Evolutionary conservation across 129 eudicot genomes (phyloP), one percentile per base, ranked within the genome.

Genomic region (Lactuca saligna): DNA sequence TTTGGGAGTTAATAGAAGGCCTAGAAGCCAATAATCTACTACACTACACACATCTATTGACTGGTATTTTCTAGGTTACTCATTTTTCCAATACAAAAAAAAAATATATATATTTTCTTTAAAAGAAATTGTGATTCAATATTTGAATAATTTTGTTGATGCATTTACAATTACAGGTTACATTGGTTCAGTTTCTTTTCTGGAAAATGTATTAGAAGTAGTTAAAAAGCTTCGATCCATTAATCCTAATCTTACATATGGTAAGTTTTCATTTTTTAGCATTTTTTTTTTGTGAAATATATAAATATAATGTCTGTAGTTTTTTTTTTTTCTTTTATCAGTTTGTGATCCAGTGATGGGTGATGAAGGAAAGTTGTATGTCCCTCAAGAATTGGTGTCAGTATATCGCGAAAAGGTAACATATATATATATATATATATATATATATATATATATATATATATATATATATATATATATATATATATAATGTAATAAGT

Each of bases 311-410:
- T 65, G 66, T 63, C 12, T 80, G n/a, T 70, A 8, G 17, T 17
- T 39, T 17, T 66, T 50, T 66, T 50, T 33, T 25, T 57, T 76
- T 59, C 62, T 31, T 68, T 64, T 74, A 37, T 57, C 82, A 93
- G 98, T 93, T 75, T 93, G 98, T 87, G 98, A 93, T 87, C 98
- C 98, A 68, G 98, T 93, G 49, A 70, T 93, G 86, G 98, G 98
- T 35, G 98, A 93, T 81, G 95, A 93, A 79, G 98, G 98, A 75
- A 89, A 89, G 85, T 88, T 93, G 76, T 93, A 93, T 78, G 95
- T 93, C 65, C 95, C 95, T 63, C 86, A 66, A 70, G 98, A 93
- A 67, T 67, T 93, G 73, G 91, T 93, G 20, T 75, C 95, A 16
- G 95, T 93, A 62, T 93, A 89, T 68, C 89, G 93, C n/a, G 96